Percentiles rank a stretch among this genome's conserved stretches.
These are phyloP conservation scores for Nakaseomyces uthaithaninus DNA, from an alignment of 1,139 yeast genomes.

Conservation along the genomic window DNA sequence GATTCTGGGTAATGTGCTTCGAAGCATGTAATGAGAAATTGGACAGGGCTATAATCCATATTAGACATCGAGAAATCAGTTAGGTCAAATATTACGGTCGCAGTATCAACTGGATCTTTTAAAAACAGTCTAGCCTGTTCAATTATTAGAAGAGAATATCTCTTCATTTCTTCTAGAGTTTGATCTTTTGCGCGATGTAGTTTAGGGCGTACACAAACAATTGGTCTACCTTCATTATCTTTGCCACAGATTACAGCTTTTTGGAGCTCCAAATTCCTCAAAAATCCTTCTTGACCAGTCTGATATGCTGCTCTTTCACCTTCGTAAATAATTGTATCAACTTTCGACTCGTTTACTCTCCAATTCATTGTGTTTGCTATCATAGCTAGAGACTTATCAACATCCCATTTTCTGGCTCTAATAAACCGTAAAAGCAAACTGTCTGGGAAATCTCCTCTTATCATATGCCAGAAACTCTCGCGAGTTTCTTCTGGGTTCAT, in stretches of 20 bases:
- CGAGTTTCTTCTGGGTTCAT: slow-evolving; percentile 40
- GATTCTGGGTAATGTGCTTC: slow-evolving; percentile 88
- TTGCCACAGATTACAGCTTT: slow-evolving; percentile 60
- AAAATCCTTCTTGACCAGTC: slow-evolving; percentile 28
- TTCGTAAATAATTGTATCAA: slow-evolving; percentile 47
- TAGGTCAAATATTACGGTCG: slow-evolving; percentile 67
- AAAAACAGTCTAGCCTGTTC: slow-evolving; percentile 62
- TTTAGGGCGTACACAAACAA: slow-evolving; percentile 64
- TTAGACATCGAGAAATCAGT: slow-evolving; percentile 67
- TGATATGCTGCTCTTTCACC: slow-evolving; percentile 48
- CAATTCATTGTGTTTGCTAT: slow-evolving; percentile 58
- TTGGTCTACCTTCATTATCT: slow-evolving; percentile 59
- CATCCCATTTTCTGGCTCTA: slow-evolving; percentile 69
- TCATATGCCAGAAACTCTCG: slow-evolving; percentile 39
- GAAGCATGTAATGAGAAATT: slow-evolving; percentile 66
- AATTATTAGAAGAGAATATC: slow-evolving; percentile 56
- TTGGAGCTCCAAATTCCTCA: slow-evolving; percentile 39
- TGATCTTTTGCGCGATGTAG: slow-evolving; percentile 67
- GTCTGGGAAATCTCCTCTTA: slow-evolving; percentile 66
- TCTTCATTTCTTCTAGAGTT: slow-evolving; percentile 56
- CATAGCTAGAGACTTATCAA: slow-evolving; percentile 57
- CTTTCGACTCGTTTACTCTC: slow-evolving; percentile 51
- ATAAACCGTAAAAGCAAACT: slow-evolving; percentile 56
- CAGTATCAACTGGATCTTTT: slow-evolving; percentile 59
- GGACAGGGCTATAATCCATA: slow-evolving; percentile 78